Evolutionary conservation across 2,329 filamentous ascomycete species (phyloP), one percentile per base, ranked within the genome.

Genomic region (Trichoderma koningiopsis): DNA sequence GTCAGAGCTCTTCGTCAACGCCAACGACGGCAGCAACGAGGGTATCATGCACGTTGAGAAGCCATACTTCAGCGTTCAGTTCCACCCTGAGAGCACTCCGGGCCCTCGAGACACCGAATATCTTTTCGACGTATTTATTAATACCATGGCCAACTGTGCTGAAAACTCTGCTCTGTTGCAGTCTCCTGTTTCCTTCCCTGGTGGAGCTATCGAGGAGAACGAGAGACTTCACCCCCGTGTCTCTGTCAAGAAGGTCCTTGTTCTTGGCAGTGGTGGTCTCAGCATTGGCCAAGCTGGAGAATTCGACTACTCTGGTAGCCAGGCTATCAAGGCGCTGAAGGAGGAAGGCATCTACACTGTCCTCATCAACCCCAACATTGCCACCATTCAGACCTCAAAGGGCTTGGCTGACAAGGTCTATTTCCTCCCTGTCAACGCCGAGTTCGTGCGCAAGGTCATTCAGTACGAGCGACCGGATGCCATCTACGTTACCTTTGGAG

Each of bases 61-160:
- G 77, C 96, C 96, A 63, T 96, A 95, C 83, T 99, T 99, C 86
- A 97, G 94, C 85, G 96, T 98, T n/a, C 96, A 99, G 79, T 99
- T 99, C 83, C 96, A 99, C 78, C 96, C 96, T 0, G 96, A 99
- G 82, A 97, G 94, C 84, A 96, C 94, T 1, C 96, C 96, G 3
- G 96, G 96, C 69, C 96, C 96, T 63, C 89, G 93, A 43, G 96
- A 99, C 79, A 99, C 96, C 33, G 96, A 99, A 80, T 97, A 92
- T 78, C 86, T 99, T 31, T 99, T 99, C 73, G 94, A 99, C 80
- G 93, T 98, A 72, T 99, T 99, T 84, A 92, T 99, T 78, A 84
- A 91, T 81, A 92, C 94, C 24, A 92, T 98, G 73, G 84, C 88
- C 77, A 87, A 91, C 75, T 91, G 91, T 70, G 84, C 94, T 59